phyloP scores from a whole-genome alignment of 805 yeast species.

The Lipomyces mesembrius region DNA sequence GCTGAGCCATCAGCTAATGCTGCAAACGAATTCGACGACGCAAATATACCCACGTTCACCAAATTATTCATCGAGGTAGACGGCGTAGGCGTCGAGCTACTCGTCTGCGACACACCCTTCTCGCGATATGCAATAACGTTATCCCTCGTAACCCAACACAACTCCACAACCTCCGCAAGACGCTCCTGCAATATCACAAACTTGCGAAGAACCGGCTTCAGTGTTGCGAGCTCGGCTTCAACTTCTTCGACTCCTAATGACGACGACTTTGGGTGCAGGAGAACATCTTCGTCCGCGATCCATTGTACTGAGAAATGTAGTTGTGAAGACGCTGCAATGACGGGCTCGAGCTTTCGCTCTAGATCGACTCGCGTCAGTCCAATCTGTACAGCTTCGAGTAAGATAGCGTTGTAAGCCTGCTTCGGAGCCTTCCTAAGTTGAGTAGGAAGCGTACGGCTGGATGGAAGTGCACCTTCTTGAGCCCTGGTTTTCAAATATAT shows the following conservation, averaged over 20 bases:
- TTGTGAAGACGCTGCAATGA: conserved; percentile 11
- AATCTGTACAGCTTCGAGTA: conserved; percentile 28
- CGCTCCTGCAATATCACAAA: conserved; percentile 8
- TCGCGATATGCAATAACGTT: conserved; percentile 34
- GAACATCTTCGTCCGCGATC: conserved; percentile 37
- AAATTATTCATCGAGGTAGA: conserved; percentile 4
- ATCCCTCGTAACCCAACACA: conserved; percentile 36
- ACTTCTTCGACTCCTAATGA: conserved; percentile 19
- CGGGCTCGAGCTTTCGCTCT: conserved; percentile 24
- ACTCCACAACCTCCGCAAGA: conserved; percentile 26
- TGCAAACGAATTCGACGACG: conserved; percentile 22
- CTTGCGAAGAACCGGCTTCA: conserved; percentile 23
- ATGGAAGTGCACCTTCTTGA: background rate
- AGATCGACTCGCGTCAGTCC: conserved; percentile 32
- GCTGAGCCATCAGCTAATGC: conserved; percentile 18
- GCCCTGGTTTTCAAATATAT: conserved; percentile 12
- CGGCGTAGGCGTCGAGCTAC: conserved; percentile 12
- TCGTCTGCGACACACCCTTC: conserved; percentile 16
- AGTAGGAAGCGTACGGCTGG: conserved; percentile 5
- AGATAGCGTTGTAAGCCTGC: conserved; percentile 33
- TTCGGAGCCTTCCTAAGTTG: conserved; percentile 18
- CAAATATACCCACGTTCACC: conserved; percentile 2
- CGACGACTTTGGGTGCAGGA: conserved; percentile 22
- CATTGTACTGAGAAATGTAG: conserved; percentile 25
- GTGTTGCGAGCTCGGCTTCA: conserved; percentile 25